phyloP scores from a whole-genome alignment of 2,329 filamentous ascomycete genomes.

The Massarina eburnea region DNA sequence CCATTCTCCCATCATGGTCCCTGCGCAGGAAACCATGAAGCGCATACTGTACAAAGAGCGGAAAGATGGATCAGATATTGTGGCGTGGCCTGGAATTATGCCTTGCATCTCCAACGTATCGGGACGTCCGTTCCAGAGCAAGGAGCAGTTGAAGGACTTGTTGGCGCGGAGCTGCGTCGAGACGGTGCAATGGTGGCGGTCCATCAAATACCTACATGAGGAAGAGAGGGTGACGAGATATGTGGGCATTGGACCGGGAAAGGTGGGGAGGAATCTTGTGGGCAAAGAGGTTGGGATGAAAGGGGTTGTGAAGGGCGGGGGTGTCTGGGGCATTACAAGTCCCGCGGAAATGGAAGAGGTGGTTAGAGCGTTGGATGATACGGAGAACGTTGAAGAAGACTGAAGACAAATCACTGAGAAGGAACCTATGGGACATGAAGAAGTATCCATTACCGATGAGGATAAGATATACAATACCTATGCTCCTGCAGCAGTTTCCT shows the following conservation, averaged over 20 bases:
- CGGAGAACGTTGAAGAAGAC: constrained; percentile 45
- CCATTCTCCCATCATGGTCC: constrained; percentile 88
- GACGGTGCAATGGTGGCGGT: constrained; percentile 93
- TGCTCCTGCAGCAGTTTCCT: too few relatives aligned
- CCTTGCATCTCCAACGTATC: constrained; percentile 87
- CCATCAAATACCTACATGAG: constrained; percentile 84
- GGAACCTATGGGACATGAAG: not conserved
- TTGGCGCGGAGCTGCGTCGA: constrained; percentile 83
- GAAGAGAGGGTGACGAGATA: constrained; percentile 79
- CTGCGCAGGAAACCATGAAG: constrained; percentile 74
- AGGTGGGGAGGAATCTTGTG: constrained; percentile 89
- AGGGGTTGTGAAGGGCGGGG: constrained; percentile 80
- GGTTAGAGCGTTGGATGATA: constrained; percentile 50
- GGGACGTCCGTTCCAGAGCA: constrained; percentile 73
- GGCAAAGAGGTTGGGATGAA: constrained; percentile 94
- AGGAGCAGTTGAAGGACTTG: constrained; percentile 74
- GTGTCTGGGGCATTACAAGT: constrained; percentile 88
- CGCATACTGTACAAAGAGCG: constrained; percentile 63
- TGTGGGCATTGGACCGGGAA: constrained; percentile 90
- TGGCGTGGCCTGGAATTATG: constrained; percentile 73
- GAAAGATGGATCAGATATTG: constrained; percentile 61
- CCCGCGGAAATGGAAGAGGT: constrained; percentile 60
- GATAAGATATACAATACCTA: too few relatives aligned
- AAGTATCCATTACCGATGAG: not conserved
- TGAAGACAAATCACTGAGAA: constrained; percentile 7